Base-by-base conservation (phyloP, 768 basidiomycete genomes). In the Daedalea quercina region DNA sequence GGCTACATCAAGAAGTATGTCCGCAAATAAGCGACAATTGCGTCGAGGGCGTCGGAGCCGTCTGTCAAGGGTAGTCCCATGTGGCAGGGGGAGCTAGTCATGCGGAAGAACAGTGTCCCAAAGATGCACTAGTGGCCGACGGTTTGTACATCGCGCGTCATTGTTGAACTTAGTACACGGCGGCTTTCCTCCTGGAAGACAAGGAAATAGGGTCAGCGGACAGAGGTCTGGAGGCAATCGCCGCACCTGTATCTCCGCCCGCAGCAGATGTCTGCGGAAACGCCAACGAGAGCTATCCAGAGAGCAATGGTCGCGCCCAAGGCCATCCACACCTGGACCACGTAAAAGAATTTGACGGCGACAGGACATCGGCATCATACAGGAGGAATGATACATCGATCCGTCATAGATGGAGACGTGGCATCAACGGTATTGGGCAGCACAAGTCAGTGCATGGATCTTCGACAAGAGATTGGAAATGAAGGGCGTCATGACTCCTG, bases 241-340 rank as follows among this genome's bases (percentile, higher is more conserved):
- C 59, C 63, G 33, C 23, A 63, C 65, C 59, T 56, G 9, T 54
- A 15, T 45, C 48, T 54, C 34, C 60, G 47, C 22, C 54, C 54
- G 31, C 66, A 70, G 72, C 68, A 72, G 20, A 74, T 54, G 28
- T 70, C 71, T 52, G 62, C 66, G 53, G 67, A 70, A 33, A 72
- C 63, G 40, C 60, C 54, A 24, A 60, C 51, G 43, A 73, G 67
- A 28, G 74, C 71, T 41, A 75, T 55, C 79, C 78, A 80, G 19
- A 79, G 65, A 13, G 71, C 68, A 50, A 81, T 60, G 15, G 74
- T 67, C 3, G 81, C 80, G 19, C 64, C 75, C 31, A 82, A 65
- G n/a, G 70, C 67, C 71, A 83, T 74, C 79, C 80, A 83, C 41
- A 76, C 73, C 75, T 77, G 59, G 46, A 52, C 53, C 28, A 57